phyloP scores from a whole-genome alignment of 1,284 basidiomycete genomes.

The Leccinum griseonigrum region DNA sequence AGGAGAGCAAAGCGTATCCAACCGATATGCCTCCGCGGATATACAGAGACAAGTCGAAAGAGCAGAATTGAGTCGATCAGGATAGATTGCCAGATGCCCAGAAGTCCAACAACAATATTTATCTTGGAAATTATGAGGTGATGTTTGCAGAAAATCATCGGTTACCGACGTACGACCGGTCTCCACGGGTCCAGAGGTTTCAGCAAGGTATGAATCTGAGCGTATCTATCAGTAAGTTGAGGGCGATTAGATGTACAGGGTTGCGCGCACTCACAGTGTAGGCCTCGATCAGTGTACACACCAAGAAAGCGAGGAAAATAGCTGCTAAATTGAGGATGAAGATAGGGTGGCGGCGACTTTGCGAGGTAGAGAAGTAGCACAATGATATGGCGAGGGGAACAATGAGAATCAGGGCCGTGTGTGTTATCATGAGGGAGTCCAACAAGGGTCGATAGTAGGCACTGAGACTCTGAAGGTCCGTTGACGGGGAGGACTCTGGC shows the following conservation, averaged over 20 bases:
- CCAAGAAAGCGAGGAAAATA: conserved; percentile 17
- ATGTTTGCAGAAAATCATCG: not conserved
- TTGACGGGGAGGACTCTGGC: conserved; percentile 1
- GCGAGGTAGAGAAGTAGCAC: conserved; percentile 25
- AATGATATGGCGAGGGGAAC: conserved; percentile 23
- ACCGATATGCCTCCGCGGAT: conserved; percentile 12
- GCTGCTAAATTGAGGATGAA: conserved; percentile 24
- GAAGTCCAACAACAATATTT: conserved; percentile 16
- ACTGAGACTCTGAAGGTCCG: not conserved
- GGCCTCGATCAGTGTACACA: conserved; percentile 15
- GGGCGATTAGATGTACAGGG: not conserved
- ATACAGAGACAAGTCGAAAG: conserved; percentile 24
- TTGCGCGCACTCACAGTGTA: conserved; percentile 10
- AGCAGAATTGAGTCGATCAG: conserved; percentile 27
- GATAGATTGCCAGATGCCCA: conserved; percentile 26
- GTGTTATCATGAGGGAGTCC: conserved; percentile 18
- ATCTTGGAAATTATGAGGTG: conserved; percentile 4
- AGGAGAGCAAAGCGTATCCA: conserved; percentile 7
- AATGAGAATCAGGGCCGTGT: conserved; percentile 23
- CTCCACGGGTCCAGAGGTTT: conserved; percentile 12
- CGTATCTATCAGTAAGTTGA: not conserved
- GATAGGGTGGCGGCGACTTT: conserved; percentile 17
- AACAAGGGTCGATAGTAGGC: not conserved
- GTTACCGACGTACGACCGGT: conserved; percentile 4
- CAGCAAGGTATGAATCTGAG: conserved; percentile 19